Evolutionary conservation across 176 grass and related monocot species (phyloP).

Genomic region (Musa acuminata): DNA sequence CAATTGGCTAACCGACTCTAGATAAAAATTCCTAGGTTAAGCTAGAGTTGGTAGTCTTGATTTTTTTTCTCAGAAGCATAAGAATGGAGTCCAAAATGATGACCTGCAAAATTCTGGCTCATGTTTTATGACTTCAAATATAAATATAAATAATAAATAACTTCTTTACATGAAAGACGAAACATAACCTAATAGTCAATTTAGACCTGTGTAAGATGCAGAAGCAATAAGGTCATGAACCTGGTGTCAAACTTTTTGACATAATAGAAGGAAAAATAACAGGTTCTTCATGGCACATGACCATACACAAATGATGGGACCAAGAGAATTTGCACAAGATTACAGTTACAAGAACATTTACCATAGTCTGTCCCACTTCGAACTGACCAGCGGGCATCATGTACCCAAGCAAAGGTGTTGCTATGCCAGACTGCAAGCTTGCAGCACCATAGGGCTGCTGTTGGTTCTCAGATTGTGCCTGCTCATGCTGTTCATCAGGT

Average conservation of each 20-base stretch:
- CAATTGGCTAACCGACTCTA: no score
- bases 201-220: not conserved
- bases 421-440: constrained; percentile 1
- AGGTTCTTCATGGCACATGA: not conserved
- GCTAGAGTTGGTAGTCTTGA: no score
- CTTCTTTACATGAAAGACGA: not conserved
- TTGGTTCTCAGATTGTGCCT: constrained; percentile 7
- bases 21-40: no score
- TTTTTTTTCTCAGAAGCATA: no score
- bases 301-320: no score
- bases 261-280: not conserved
- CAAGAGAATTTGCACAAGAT: not conserved
- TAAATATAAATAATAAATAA: not conserved
- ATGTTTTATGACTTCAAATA: not conserved
- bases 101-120: not conserved
- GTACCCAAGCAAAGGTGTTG: constrained; percentile 1
- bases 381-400: constrained; percentile 13
- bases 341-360: not conserved
- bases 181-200: not conserved
- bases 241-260: not conserved
- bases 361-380: constrained; percentile 14
- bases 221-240: not conserved
- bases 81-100: not conserved
- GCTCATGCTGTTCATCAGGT: constrained; percentile 15
- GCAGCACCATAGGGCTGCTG: not conserved